Evolutionary conservation across 2,329 filamentous ascomycete species (phyloP).

Genomic region (Cytospora piceicola): DNA sequence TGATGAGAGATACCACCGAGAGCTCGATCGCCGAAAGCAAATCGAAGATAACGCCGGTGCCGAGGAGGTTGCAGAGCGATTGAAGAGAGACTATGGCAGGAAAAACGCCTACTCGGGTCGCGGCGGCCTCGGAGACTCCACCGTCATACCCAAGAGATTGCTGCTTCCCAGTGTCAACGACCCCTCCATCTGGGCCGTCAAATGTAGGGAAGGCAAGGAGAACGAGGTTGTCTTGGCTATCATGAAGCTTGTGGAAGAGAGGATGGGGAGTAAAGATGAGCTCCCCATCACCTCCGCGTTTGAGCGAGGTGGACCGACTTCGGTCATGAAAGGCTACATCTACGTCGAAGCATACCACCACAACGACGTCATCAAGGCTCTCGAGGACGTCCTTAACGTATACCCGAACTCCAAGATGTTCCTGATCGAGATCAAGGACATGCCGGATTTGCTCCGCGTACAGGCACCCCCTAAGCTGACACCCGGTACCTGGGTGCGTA

Average conservation of each 20-base stretch:
- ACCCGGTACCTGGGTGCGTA: constrained; percentile 88
- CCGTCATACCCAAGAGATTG: constrained; percentile 81
- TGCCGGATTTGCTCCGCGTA: constrained; percentile 92
- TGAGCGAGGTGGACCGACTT: constrained; percentile 77
- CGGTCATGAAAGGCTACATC: constrained; percentile 88
- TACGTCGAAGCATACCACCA: constrained; percentile 92
- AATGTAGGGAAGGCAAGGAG: constrained; percentile 94
- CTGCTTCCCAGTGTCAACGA: constrained; percentile 93
- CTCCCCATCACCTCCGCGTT: constrained; percentile 88
- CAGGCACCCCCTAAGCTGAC: constrained; percentile 84
- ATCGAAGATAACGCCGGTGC: constrained; percentile 86
- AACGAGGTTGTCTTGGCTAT: constrained; percentile 86
- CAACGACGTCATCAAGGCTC: constrained; percentile 79
- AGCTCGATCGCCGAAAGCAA: constrained; percentile 91
- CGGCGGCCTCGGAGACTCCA: constrained; percentile 68
- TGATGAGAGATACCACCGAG: constrained; percentile 90
- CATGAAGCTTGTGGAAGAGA: constrained; percentile 86
- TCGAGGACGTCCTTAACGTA: constrained; percentile 85
- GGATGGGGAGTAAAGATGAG: constrained; percentile 75
- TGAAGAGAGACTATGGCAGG: constrained; percentile 86
- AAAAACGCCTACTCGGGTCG: constrained; percentile 52
- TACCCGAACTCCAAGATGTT: constrained; percentile 87
- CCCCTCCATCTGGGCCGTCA: constrained; percentile 92
- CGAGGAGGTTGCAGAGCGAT: constrained; percentile 85
- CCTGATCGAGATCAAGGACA: constrained; percentile 93